Percentiles rank a stretch among this genome's conserved stretches.
phyloP scores from a whole-genome alignment of 2,329 filamentous ascomycete species.

The Ophiostoma tasmaniense region DNA sequence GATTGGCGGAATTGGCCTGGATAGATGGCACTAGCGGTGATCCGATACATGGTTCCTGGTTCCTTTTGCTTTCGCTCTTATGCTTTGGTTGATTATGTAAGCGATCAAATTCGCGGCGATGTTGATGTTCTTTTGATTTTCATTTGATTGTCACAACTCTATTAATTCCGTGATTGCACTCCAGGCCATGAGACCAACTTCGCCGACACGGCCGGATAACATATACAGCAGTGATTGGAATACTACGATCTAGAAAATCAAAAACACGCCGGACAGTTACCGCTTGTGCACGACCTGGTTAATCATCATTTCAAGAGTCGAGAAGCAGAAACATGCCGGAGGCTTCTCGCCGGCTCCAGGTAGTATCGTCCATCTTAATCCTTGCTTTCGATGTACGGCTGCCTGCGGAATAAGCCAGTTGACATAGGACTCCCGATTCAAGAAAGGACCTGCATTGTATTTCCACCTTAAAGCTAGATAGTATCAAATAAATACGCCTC shows the following conservation, averaged over 20 bases:
- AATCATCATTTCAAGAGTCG: not conserved
- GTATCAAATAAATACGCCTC: not conserved
- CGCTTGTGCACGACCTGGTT: not conserved
- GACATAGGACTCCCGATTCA: not conserved
- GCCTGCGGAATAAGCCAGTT: not conserved
- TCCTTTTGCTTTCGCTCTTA: not conserved
- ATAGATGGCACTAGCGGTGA: not conserved
- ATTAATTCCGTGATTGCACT: not conserved
- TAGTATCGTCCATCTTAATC: not conserved
- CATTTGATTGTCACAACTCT: not conserved
- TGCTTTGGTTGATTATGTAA: not conserved
- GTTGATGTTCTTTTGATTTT: not conserved
- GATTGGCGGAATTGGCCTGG: not conserved
- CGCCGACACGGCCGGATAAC: not conserved
- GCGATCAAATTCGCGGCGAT: not conserved
- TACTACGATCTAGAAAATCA: not conserved
- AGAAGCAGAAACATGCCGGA: not conserved
- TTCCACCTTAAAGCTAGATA: not conserved
- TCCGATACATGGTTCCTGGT: slow-evolving; percentile 1
- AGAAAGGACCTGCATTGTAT: not conserved
- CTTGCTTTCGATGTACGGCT: too few relatives aligned
- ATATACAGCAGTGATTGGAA: not conserved
- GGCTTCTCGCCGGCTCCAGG: not conserved
- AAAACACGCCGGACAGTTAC: not conserved
- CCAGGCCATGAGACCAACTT: not conserved